Conservation (phyloP, 805 yeast genomes). For the Myxozyma kluyveri region DNA sequence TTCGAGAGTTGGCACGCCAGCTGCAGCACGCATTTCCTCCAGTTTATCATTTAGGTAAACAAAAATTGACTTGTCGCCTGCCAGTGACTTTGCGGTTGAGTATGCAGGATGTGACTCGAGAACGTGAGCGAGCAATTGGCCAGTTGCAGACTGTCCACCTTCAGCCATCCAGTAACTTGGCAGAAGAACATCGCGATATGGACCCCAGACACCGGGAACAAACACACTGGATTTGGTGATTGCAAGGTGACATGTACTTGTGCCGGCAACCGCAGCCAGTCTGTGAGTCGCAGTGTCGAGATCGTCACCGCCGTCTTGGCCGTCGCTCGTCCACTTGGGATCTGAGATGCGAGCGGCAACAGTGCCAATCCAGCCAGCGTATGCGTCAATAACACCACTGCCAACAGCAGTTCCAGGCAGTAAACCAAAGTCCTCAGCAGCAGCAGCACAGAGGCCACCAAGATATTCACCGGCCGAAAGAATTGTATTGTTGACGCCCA, state of each 20-base stretch:
- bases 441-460: constrained; percentile 60
- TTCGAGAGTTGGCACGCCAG: constrained; percentile 66
- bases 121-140: constrained; percentile 87
- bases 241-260: constrained; percentile 94
- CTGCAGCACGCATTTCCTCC: constrained; percentile 59
- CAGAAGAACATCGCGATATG: constrained; percentile 90
- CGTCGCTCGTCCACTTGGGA: constrained; percentile 34
- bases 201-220: constrained; percentile 98
- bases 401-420: constrained; percentile 80
- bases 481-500: constrained; percentile 67
- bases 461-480: constrained; percentile 87
- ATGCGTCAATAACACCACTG: constrained; percentile 95
- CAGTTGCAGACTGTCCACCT: constrained; percentile 99
- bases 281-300: constrained; percentile 64
- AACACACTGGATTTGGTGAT: constrained; percentile 80
- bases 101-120: constrained; percentile 86
- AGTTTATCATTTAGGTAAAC: constrained; percentile 76
- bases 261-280: constrained; percentile 97
- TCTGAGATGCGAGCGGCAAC: constrained; percentile 83
- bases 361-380: constrained; percentile 98
- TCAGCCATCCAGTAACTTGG: constrained; percentile 92
- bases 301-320: constrained; percentile 40
- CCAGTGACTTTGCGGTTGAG: constrained; percentile 60
- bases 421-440: constrained; percentile 83
- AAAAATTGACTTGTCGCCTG: constrained; percentile 74